Conservation (phyloP, 2,329 filamentous ascomycete genomes). For the Colletotrichum sp. region DNA sequence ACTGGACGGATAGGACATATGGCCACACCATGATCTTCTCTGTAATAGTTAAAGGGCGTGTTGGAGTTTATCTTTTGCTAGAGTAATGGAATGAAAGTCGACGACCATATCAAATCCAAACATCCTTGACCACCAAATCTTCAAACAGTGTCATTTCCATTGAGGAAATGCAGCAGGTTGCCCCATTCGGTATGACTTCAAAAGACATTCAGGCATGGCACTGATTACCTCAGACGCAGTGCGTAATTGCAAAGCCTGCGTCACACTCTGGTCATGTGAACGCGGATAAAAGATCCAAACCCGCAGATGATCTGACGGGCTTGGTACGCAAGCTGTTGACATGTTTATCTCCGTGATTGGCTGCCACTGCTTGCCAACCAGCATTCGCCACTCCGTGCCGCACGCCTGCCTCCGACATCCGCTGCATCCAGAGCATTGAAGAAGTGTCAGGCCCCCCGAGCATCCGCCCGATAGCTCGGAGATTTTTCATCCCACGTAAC, state of each 20-base stretch:
- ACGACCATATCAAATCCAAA: not conserved
- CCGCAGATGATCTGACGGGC: not conserved
- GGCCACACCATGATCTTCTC: not conserved
- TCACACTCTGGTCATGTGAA: not conserved
- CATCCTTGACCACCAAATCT: not conserved
- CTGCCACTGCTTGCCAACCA: not conserved
- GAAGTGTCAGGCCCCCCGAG: not conserved
- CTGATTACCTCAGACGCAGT: not conserved
- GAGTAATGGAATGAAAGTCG: not conserved
- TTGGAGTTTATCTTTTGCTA: not conserved
- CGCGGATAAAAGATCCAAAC: not conserved
- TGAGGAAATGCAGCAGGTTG: not conserved
- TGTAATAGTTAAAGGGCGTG: not conserved
- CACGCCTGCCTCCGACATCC: not conserved
- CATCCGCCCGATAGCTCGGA: not conserved
- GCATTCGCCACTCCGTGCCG: not conserved
- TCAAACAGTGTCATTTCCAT: not conserved
- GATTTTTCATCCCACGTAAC: not conserved
- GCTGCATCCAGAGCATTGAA: not conserved
- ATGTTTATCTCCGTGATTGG: not conserved
- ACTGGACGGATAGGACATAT: not conserved
- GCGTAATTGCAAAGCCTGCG: not conserved
- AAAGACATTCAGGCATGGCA: rapidly evolving
- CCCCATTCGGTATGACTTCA: rapidly evolving
- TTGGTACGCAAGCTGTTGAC: not conserved